A percentile compares a stretch with the other conserved stretches of the same genome.
These are phyloP conservation scores for Telfairia occidentalis DNA, from an alignment of 331 rosid species.

Conservation along the genomic window DNA sequence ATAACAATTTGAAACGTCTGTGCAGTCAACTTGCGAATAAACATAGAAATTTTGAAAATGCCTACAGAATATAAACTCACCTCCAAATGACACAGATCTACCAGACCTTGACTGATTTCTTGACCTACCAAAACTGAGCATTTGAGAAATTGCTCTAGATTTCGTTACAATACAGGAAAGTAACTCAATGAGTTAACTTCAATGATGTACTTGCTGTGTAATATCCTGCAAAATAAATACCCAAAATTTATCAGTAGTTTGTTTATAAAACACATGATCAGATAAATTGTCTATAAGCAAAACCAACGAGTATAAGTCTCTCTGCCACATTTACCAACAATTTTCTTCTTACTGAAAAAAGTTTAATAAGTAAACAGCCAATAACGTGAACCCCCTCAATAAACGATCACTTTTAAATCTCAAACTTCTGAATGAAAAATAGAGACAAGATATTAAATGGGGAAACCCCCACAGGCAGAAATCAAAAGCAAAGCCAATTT, in stretches of 20 bases:
- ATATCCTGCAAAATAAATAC: not conserved
- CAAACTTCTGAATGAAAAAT: not conserved
- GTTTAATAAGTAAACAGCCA: not conserved
- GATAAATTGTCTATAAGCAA: not conserved
- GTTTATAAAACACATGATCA: not conserved
- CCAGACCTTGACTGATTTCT: conserved; percentile 60
- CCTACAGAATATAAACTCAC: conserved; percentile 27
- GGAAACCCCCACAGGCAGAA: not conserved
- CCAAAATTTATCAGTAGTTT: not conserved
- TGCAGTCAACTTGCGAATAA: not conserved
- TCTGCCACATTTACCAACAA: not conserved
- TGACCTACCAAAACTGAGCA: conserved; percentile 61
- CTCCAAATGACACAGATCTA: conserved; percentile 76
- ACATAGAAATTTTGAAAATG: not conserved
- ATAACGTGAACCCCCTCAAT: not conserved
- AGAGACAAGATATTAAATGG: not conserved
- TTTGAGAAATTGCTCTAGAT: conserved; percentile 22
- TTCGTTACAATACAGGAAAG: not conserved
- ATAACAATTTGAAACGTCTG: not conserved
- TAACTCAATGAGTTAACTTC: not conserved
- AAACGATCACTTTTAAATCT: not conserved
- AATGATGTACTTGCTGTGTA: not conserved
- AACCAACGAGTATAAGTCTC: not conserved
- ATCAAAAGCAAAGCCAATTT: not conserved
- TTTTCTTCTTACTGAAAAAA: not conserved